A percentile compares a stretch with the other conserved stretches of the same genome.
phyloP scores from a whole-genome alignment of 768 basidiomycete genomes.

The Trametes cingulata region DNA sequence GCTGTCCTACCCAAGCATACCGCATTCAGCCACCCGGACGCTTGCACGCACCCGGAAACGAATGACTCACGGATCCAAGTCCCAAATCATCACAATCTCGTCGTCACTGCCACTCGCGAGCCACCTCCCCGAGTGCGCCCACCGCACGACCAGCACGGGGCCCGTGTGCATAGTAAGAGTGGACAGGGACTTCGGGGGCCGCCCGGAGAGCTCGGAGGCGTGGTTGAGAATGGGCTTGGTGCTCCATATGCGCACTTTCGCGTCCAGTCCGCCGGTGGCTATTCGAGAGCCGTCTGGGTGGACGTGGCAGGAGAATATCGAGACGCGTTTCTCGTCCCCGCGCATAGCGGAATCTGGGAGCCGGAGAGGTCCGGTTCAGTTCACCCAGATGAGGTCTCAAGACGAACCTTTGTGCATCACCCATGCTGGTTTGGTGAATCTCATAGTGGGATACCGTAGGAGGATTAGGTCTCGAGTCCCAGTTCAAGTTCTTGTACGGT shows the following conservation, averaged over 20 bases:
- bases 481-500: background rate
- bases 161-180: slow-evolving; percentile 94
- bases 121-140: slow-evolving; percentile 93
- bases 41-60: background rate
- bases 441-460: slow-evolving; percentile 50
- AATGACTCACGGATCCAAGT: slow-evolving; percentile 84
- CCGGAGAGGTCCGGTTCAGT: background rate
- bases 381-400: background rate
- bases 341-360: slow-evolving; percentile 50
- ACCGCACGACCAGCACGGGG: slow-evolving; percentile 86
- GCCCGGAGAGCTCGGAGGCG: slow-evolving; percentile 62
- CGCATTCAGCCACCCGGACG: slow-evolving; percentile 8
- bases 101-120: slow-evolving; percentile 97
- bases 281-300: slow-evolving; percentile 96
- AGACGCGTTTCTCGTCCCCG: slow-evolving; percentile 69
- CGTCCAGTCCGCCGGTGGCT: slow-evolving; percentile 96
- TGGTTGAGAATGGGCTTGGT: slow-evolving; percentile 90
- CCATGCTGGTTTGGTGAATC: slow-evolving; percentile 89
- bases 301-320: slow-evolving; percentile 91
- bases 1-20: slow-evolving; percentile 52
- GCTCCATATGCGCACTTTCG: slow-evolving; percentile 96
- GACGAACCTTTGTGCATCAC: slow-evolving; percentile 71
- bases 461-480: background rate
- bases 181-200: slow-evolving; percentile 83
- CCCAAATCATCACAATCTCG: slow-evolving; percentile 95